These are phyloP conservation scores for Talaromyces ruber DNA, from an alignment of 495 filamentous ascomycete genomes.

Conservation along the genomic window DNA sequence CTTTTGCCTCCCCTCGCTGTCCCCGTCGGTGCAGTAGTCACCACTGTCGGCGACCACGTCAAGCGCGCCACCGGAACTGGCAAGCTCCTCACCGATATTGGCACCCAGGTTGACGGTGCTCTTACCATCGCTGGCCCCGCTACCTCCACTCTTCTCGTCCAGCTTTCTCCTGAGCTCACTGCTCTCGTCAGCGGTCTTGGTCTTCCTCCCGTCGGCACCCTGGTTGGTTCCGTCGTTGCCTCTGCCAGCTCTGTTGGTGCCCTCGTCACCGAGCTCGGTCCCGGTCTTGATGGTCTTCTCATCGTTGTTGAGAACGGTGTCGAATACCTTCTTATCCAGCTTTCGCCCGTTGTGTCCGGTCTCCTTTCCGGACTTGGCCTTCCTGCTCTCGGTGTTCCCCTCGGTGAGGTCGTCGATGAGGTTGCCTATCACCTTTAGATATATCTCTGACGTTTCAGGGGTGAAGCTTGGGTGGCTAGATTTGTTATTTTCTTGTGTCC, in stretches of 20 bases:
- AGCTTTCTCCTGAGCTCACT: constrained; percentile 25
- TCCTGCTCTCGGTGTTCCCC: constrained; percentile 19
- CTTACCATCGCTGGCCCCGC: constrained; percentile 23
- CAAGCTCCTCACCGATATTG: constrained; percentile 15
- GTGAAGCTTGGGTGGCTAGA: not conserved
- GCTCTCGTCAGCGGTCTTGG: constrained; percentile 23
- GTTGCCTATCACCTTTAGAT: constrained; percentile 28
- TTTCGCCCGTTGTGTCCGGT: constrained; percentile 21
- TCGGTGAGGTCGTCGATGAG: constrained; percentile 27
- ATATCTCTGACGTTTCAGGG: not conserved
- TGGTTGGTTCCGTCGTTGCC: constrained; percentile 16
- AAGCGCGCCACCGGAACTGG: constrained; percentile 5
- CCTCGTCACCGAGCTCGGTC: constrained; percentile 22
- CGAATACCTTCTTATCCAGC: constrained; percentile 21
- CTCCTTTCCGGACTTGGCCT: constrained; percentile 32
- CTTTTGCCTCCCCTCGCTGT: constrained; percentile 10
- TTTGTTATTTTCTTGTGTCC: not conserved
- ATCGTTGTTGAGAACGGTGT: constrained; percentile 17
- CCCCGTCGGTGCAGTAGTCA: constrained; percentile 13
- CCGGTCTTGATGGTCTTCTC: constrained; percentile 20
- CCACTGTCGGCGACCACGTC: constrained; percentile 6
- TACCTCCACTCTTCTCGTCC: constrained; percentile 20
- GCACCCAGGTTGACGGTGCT: constrained; percentile 20
- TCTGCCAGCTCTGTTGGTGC: constrained; percentile 21
- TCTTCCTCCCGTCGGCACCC: constrained; percentile 18